Percentiles rank a stretch among this genome's conserved stretches.
Conservation (phyloP, 1,139 yeast species). For the Scheffersomyces segobiensis region DNA sequence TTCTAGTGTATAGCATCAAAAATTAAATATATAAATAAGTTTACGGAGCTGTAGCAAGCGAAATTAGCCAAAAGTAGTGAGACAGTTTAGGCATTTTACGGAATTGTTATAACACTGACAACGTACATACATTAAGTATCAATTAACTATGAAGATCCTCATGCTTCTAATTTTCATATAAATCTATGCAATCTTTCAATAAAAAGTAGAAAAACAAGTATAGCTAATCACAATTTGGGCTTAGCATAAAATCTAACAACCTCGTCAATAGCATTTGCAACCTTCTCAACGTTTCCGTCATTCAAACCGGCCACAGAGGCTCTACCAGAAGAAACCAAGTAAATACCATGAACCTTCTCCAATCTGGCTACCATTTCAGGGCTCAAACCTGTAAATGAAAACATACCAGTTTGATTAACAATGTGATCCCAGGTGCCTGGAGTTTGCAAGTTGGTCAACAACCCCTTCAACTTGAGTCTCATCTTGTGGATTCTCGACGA, state of each 20-base stretch:
- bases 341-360: constrained; percentile 76
- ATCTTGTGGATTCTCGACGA: constrained; percentile 77
- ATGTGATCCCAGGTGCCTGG: constrained; percentile 95
- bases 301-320: constrained; percentile 94
- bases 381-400: constrained; percentile 86
- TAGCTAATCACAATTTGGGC: constrained; percentile 30
- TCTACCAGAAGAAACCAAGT: constrained; percentile 81
- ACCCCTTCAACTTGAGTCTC: constrained; percentile 67
- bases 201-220: background rate
- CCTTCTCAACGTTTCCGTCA: constrained; percentile 72
- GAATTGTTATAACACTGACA: background rate
- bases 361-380: constrained; percentile 79
- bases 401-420: constrained; percentile 93
- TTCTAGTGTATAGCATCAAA: background rate
- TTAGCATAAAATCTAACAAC: constrained; percentile 54
- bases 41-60: background rate
- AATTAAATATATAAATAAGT: background rate
- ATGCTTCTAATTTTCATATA: background rate
- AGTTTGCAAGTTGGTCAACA: constrained; percentile 65
- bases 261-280: constrained; percentile 81
- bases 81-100: no score
- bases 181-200: background rate
- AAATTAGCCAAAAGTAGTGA: no score
- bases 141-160: background rate
- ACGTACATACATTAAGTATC: no score